Evolutionary conservation across 805 yeast genomes (phyloP).

Genomic region (Starmera amethionina): DNA sequence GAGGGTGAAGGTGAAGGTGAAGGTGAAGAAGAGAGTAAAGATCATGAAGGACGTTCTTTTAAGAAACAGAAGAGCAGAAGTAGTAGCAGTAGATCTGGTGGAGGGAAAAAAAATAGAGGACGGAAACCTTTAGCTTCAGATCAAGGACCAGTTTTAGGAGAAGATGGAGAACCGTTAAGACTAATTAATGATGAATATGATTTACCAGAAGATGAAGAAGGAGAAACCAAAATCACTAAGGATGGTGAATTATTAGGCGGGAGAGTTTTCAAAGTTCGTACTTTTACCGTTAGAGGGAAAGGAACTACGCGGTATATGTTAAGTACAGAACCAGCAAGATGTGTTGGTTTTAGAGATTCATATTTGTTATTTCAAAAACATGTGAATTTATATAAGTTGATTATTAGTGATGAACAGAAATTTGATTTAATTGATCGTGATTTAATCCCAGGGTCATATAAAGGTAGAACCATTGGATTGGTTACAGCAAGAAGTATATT

Average conservation of each 20-base stretch:
- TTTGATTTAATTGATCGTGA: constrained; percentile 73
- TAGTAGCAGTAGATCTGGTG: constrained; percentile 7
- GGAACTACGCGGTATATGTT: constrained; percentile 80
- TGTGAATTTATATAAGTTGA: constrained; percentile 60
- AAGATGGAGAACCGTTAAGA: constrained; percentile 55
- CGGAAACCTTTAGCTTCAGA: constrained; percentile 26
- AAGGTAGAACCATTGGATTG: constrained; percentile 80
- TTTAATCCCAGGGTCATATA: constrained; percentile 79
- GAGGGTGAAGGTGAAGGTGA: constrained; percentile 15
- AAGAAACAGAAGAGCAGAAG: constrained; percentile 9
- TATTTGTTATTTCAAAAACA: constrained; percentile 85
- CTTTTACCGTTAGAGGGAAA: constrained; percentile 46
- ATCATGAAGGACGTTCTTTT: constrained; percentile 14
- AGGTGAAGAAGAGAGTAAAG: constrained; percentile 8
- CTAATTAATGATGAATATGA: constrained; percentile 70
- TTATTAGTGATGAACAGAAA: constrained; percentile 69
- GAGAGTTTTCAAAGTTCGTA: constrained; percentile 62
- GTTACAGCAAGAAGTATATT: constrained; percentile 86
- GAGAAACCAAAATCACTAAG: constrained; percentile 61
- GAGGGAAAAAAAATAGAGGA: constrained; percentile 27
- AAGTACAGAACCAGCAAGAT: constrained; percentile 92
- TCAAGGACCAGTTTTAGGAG: constrained; percentile 38
- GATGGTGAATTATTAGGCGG: constrained; percentile 64
- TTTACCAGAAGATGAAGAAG: constrained; percentile 67
- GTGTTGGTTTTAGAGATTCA: constrained; percentile 90